Evolutionary conservation across 2,329 filamentous ascomycete genomes (phyloP), one percentile per base, ranked within the genome.

Genomic region (Cytospora mali): DNA sequence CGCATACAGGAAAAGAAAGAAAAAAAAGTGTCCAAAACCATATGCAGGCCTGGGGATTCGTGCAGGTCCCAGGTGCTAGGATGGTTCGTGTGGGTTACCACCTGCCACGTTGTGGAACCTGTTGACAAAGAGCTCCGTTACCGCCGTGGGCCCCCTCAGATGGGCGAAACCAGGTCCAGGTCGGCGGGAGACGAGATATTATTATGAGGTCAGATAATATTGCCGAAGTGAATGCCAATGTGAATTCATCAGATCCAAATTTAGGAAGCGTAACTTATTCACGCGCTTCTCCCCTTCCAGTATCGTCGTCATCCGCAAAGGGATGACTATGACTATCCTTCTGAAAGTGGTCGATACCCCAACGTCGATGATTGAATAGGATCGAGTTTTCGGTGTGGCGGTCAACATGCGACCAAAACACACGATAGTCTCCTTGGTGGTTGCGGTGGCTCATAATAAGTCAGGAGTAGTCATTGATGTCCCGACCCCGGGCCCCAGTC

Each of bases 81-180:
- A 49, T 46, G 35, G 29, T 21, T 55, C 46, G 35, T 54, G 52
- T 58, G 63, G 63, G 42, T 55, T 58, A 60, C 51, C 60, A 23
- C 42, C 42, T 35, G 51, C 50, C 52, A 46, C 27, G n/a, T 62
- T 54, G 58, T 49, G 58, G 58, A 56, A 50, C 58, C 59, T 52
- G 25, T 55, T 54, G 49, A 64, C 62, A 51, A 51, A 62, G 58
- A 54, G n/a, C 62, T 62, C 62, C 59, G 62, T 62, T 51, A 64
- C 62, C 62, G 62, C 62, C 57, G 62, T 55, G 55, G 28, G 21
- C 21, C 14, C n/a, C 21, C 50, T 53, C n/a, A 35, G 28, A 23
- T 27, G 35, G 29, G 33, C 33, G 39, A 31, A 35, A n/a, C 58
- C 55, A 58, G 58, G 50, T 49, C 56, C 58, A 58, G 58, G 55